Evolutionary conservation across 2,329 filamentous ascomycete genomes (phyloP), one percentile per base, ranked within the genome.

Genomic region (Scedosporium aurantiacum): DNA sequence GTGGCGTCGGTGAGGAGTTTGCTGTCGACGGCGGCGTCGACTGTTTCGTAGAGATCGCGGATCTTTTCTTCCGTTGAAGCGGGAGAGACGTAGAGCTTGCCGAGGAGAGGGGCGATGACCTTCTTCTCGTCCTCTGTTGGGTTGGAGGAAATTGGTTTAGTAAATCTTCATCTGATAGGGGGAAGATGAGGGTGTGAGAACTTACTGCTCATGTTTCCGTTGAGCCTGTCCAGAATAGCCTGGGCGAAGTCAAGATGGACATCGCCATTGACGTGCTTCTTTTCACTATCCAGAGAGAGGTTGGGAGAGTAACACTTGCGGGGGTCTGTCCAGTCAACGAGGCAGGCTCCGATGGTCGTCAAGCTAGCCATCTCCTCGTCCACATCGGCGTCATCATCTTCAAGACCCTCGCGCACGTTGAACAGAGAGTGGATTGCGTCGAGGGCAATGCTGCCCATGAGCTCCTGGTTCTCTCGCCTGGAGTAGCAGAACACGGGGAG

Each of bases 271-370:
- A 89, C 81, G 59, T 77, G 78, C 75, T 82, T 86, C 72, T 83
- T 86, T 60, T 82, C 79, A 1, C 77, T 78, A 57, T 88, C 83
- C 63, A 76, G 74, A 1, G 79, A 68, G 1, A 75, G 67, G 4
- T 74, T 77, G 65, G 76, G 80, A 62, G 72, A 81, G 74, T 75
- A 89, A 75, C 76, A 90, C 72, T 95, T 92, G 58, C 93, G 81
- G 43, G 92, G 91, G 71, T 97, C 93, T 0, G 93, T 97, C 94
- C 93, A 97, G 71, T 97, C 93, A 0, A 92, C 84, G 6, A 97
- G 76, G 68, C 91, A 93, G 2, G 89, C 85, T 1, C 90, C 91
- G 62, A 96, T 89, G 2, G 86, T 83, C 52, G 84, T 82, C 65
- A 95, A 82, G 67, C 87, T 85, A 7, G 93, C 89, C 85, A 95